Evolutionary conservation across 2,329 filamentous ascomycete species (phyloP).

Genomic region (Cladophialophora bantiana): DNA sequence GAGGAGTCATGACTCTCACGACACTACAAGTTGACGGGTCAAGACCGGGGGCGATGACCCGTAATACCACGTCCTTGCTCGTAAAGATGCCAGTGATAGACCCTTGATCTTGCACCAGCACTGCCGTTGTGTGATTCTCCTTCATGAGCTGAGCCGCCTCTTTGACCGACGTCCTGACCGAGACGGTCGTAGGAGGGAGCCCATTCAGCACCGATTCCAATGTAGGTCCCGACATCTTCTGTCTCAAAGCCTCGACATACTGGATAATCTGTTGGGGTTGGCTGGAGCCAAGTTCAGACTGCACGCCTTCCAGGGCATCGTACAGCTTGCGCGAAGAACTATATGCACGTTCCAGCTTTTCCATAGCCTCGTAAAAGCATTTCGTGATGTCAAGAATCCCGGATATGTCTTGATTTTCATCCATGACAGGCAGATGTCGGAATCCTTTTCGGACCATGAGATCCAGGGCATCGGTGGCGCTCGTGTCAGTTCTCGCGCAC

Average conservation of each 20-base stretch:
- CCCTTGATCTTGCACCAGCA: slow-evolving; percentile 94
- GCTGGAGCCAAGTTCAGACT: slow-evolving; percentile 92
- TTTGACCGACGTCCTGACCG: slow-evolving; percentile 92
- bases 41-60: slow-evolving; percentile 94
- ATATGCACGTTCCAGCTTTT: slow-evolving; percentile 97
- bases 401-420: slow-evolving; percentile 99
- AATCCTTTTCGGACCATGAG: slow-evolving; percentile 99
- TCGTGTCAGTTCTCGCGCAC: slow-evolving; percentile 95
- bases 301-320: slow-evolving; percentile 95
- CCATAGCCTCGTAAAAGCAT: slow-evolving; percentile 99
- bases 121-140: slow-evolving; percentile 96
- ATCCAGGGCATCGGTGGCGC: slow-evolving; percentile 94
- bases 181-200: slow-evolving; percentile 90
- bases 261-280: slow-evolving; percentile 99
- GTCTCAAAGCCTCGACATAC: slow-evolving; percentile 93
- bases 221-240: slow-evolving; percentile 97
- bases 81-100: slow-evolving; percentile 99
- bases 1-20: slow-evolving; percentile 97
- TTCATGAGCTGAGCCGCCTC: slow-evolving; percentile 97
- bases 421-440: slow-evolving; percentile 97
- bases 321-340: slow-evolving; percentile 98
- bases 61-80: slow-evolving; percentile 97
- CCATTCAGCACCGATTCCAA: slow-evolving; percentile 93
- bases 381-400: slow-evolving; percentile 98
- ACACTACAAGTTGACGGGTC: slow-evolving; percentile 96